Evolutionary conservation across 1,284 basidiomycete genomes (phyloP).

Genomic region (Trichosporon sp.): DNA sequence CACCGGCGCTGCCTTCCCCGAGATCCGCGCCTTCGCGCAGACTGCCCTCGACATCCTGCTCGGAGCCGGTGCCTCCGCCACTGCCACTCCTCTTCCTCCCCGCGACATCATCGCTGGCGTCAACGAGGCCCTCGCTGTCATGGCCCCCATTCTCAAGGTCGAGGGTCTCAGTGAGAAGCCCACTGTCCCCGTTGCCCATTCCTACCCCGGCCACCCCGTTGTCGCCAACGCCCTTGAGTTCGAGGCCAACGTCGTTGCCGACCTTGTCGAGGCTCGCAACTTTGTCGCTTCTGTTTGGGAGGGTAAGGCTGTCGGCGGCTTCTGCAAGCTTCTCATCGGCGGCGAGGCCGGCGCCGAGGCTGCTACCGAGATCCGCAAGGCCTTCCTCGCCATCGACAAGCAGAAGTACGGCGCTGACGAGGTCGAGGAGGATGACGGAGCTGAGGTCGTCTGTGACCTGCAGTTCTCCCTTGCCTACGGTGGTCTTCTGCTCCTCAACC

Average conservation of each 20-base stretch:
- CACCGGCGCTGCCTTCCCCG: slow-evolving; percentile 88
- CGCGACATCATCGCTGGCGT: slow-evolving; percentile 64
- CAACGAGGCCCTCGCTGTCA: slow-evolving; percentile 54
- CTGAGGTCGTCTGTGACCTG: slow-evolving; percentile 78
- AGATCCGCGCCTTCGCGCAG: slow-evolving; percentile 87
- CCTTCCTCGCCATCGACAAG: slow-evolving; percentile 75
- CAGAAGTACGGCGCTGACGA: slow-evolving; percentile 45
- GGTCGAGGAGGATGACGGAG: slow-evolving; percentile 95
- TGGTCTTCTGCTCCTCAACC: slow-evolving; percentile 88
- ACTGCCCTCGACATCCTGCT: slow-evolving; percentile 68
- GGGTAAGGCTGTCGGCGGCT: slow-evolving; percentile 61
- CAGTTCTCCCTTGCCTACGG: slow-evolving; percentile 97
- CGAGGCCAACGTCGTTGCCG: slow-evolving; percentile 66
- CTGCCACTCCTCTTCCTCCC: slow-evolving; percentile 58
- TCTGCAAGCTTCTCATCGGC: slow-evolving; percentile 55
- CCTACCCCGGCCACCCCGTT: slow-evolving; percentile 43
- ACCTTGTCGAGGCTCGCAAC: slow-evolving; percentile 64
- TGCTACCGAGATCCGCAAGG: slow-evolving; percentile 61
- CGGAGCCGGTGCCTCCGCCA: slow-evolving; percentile 71
- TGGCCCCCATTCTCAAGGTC: slow-evolving; percentile 61
- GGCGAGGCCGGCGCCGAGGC: slow-evolving; percentile 50
- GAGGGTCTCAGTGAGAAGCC: slow-evolving; percentile 51
- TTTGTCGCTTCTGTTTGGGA: slow-evolving; percentile 69
- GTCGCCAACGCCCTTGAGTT: slow-evolving; percentile 57
- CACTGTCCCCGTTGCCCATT: slow-evolving; percentile 43